Evolutionary conservation across 305 asterid genomes (phyloP).

Genomic region (Fraxinus platypoda): DNA sequence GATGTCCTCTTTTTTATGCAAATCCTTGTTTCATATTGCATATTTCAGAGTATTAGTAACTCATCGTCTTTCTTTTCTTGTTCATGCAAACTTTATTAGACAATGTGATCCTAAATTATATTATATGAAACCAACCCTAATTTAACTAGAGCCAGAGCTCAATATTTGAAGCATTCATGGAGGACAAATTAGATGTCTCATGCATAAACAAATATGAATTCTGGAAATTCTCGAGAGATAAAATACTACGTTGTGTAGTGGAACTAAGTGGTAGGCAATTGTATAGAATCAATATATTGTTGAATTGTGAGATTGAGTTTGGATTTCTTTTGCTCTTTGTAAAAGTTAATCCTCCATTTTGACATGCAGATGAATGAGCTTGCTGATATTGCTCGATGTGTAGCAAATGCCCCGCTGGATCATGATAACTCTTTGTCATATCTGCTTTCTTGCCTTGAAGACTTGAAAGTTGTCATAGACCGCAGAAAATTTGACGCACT

Average conservation of each 20-base stretch:
- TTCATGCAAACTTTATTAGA: not conserved
- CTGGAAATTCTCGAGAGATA: not conserved
- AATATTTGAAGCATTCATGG: constrained; percentile 3
- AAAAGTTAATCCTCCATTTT: constrained; percentile 8
- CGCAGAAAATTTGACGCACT: constrained; percentile 92
- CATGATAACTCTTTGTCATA: constrained; percentile 83
- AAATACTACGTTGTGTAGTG: not conserved
- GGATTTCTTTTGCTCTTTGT: constrained; percentile 2
- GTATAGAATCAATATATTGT: constrained; percentile 12
- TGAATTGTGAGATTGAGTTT: constrained; percentile 8
- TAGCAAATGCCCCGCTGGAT: constrained; percentile 85
- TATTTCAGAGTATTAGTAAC: not conserved
- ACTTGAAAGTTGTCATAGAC: constrained; percentile 80
- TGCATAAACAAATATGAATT: not conserved
- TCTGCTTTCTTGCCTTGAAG: constrained; percentile 95
- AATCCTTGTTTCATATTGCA: not conserved
- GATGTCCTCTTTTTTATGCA: not conserved
- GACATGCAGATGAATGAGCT: constrained; percentile 87
- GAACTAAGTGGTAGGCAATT: not conserved
- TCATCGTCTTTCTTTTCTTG: not conserved
- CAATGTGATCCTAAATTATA: not conserved
- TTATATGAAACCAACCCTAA: constrained; percentile 18
- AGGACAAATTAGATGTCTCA: constrained; percentile 9
- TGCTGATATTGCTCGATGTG: constrained; percentile 98
- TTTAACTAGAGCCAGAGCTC: constrained; percentile 1